These are phyloP conservation scores for Arabis hirsuta DNA, from an alignment of 345 rosid species.

Conservation along the genomic window DNA sequence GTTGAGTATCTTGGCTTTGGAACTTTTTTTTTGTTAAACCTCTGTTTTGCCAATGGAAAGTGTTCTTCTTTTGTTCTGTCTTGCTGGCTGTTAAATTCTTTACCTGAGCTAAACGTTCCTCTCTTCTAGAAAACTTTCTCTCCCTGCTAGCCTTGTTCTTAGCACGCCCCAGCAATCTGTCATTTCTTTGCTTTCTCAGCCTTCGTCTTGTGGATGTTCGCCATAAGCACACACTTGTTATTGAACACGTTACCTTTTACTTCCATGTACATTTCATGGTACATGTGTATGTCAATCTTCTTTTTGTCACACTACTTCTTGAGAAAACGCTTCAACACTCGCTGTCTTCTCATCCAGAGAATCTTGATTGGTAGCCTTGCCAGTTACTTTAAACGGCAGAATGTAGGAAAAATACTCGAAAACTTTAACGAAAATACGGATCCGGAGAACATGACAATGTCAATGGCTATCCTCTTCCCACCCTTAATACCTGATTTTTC, in stretches of 20 bases:
- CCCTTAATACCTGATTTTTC: no score
- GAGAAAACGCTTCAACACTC: constrained; percentile 67
- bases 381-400: no score
- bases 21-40: background rate
- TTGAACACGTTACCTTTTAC: constrained; percentile 80
- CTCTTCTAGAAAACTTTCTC: constrained; percentile 72
- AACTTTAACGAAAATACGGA: no score
- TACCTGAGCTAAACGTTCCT: constrained; percentile 73
- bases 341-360: constrained; percentile 81
- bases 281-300: constrained; percentile 87
- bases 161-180: constrained; percentile 63
- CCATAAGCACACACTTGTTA: constrained; percentile 84
- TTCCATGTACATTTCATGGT: constrained; percentile 92
- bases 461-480: no score
- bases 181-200: constrained; percentile 78
- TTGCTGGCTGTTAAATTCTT: background rate
- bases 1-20: constrained; percentile 23
- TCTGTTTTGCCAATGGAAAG: constrained; percentile 23
- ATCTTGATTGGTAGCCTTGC: constrained; percentile 81
- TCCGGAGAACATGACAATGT: no score
- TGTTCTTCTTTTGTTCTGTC: no score
- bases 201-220: constrained; percentile 76
- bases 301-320: constrained; percentile 70
- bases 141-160: constrained; percentile 86
- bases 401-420: no score